These are phyloP conservation scores for Climacium dendroides DNA, from an alignment of 225 moss, liverwort and hornwort genomes.

Conservation along the genomic window DNA sequence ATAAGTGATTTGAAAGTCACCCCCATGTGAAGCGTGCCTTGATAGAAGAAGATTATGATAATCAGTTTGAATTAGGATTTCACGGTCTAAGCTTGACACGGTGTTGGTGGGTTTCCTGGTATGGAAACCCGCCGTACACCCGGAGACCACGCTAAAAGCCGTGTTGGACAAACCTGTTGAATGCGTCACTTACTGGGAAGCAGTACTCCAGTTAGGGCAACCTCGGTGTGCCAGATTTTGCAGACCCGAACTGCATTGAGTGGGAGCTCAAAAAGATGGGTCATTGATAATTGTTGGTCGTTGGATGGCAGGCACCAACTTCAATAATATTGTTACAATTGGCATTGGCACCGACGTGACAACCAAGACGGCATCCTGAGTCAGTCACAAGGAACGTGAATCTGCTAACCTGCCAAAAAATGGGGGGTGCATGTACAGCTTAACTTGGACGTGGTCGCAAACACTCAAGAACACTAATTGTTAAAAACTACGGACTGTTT, in stretches of 20 bases:
- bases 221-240: background rate
- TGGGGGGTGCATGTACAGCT: slow-evolving; percentile 9
- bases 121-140: background rate
- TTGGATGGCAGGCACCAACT: slow-evolving; percentile 5
- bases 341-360: slow-evolving; percentile 3
- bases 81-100: background rate
- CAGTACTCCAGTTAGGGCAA: background rate
- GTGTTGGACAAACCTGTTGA: background rate
- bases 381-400: background rate
- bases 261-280: background rate
- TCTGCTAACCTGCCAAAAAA: background rate
- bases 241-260: background rate
- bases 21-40: slow-evolving; percentile 15
- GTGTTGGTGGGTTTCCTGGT: background rate
- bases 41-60: background rate
- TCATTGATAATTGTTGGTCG: background rate
- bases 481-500: background rate
- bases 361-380: background rate
- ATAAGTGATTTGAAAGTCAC: background rate
- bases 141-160: background rate
- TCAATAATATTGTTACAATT: slow-evolving; percentile 27
- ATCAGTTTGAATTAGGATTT: background rate
- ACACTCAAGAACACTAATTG: background rate
- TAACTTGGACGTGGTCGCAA: background rate
- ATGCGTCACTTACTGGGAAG: background rate